Percentiles rank a stretch among this genome's conserved stretches.
Conservation (phyloP, 1,284 basidiomycete species). For the Cutaneotrichosporon sp. region DNA sequence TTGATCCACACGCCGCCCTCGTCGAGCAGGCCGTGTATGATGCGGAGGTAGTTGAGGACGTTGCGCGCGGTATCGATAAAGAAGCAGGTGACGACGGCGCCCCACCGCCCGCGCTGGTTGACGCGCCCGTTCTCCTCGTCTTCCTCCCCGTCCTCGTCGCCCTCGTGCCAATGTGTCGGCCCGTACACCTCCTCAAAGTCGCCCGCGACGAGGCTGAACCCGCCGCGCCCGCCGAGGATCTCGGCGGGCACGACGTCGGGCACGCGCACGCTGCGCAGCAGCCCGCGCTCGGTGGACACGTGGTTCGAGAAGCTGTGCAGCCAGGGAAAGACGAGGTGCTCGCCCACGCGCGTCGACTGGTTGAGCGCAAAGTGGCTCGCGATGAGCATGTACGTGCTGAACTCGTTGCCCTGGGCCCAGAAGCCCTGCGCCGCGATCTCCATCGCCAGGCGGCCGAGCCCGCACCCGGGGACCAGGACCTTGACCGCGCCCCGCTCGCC, state of each 20-base stretch:
- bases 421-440: slow-evolving; percentile 82
- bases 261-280: slow-evolving; percentile 69
- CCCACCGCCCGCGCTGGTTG: slow-evolving; percentile 72
- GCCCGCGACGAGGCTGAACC: slow-evolving; percentile 82
- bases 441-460: slow-evolving; percentile 79
- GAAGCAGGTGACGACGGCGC: slow-evolving; percentile 91
- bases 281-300: slow-evolving; percentile 60
- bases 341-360: slow-evolving; percentile 66
- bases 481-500: slow-evolving; percentile 41
- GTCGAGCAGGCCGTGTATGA: slow-evolving; percentile 75
- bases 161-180: slow-evolving; percentile 33
- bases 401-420: slow-evolving; percentile 86
- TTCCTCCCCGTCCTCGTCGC: slow-evolving; percentile 51
- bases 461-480: slow-evolving; percentile 85
- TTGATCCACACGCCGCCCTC: slow-evolving; percentile 91
- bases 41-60: slow-evolving; percentile 82
- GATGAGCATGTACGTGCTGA: slow-evolving; percentile 85
- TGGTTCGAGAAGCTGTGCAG: slow-evolving; percentile 86
- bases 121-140: slow-evolving; percentile 36
- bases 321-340: slow-evolving; percentile 80
- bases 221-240: slow-evolving; percentile 60
- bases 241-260: slow-evolving; percentile 81
- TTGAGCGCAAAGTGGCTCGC: slow-evolving; percentile 80
- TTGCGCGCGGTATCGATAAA: slow-evolving; percentile 97
- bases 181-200: slow-evolving; percentile 94